Evolutionary conservation across 495 filamentous ascomycete species (phyloP).

Genomic region (Tuber brumale): DNA sequence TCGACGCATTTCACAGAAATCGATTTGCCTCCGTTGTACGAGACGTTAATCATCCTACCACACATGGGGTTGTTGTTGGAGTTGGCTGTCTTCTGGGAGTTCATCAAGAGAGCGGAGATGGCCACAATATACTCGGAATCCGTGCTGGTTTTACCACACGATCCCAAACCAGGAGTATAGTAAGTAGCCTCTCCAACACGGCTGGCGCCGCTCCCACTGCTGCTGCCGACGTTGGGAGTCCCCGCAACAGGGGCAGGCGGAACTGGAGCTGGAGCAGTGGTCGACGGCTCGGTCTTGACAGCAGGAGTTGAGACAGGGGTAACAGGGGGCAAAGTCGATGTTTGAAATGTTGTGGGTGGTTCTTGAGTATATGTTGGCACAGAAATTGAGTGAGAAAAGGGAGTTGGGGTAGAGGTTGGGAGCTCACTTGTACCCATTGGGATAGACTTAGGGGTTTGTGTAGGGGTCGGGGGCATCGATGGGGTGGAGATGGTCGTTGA

Average conservation of each 20-base stretch:
- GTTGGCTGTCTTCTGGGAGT: conserved; percentile 32
- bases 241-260: background rate
- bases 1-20: conserved; percentile 16
- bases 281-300: background rate
- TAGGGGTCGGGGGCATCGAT: background rate
- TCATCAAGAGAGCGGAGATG: conserved; percentile 39
- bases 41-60: conserved; percentile 27
- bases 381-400: conserved; percentile 11
- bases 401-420: conserved; percentile 11
- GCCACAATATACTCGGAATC: conserved; percentile 43
- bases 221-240: background rate
- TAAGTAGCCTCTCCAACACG: conserved; percentile 44
- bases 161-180: conserved; percentile 45
- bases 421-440: conserved; percentile 10
- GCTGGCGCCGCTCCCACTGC: conserved; percentile 10
- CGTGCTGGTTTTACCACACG: conserved; percentile 43
- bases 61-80: conserved; percentile 47
- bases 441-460: conserved; percentile 4
- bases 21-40: background rate
- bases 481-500: background rate
- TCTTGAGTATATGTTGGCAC: conserved; percentile 18
- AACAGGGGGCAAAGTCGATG: conserved; percentile 15
- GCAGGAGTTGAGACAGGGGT: conserved; percentile 20
- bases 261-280: background rate
- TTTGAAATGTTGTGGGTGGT: conserved; percentile 20